These are phyloP conservation scores for Penicillium corylophilum DNA, from an alignment of 2,329 filamentous ascomycete species.

Conservation along the genomic window DNA sequence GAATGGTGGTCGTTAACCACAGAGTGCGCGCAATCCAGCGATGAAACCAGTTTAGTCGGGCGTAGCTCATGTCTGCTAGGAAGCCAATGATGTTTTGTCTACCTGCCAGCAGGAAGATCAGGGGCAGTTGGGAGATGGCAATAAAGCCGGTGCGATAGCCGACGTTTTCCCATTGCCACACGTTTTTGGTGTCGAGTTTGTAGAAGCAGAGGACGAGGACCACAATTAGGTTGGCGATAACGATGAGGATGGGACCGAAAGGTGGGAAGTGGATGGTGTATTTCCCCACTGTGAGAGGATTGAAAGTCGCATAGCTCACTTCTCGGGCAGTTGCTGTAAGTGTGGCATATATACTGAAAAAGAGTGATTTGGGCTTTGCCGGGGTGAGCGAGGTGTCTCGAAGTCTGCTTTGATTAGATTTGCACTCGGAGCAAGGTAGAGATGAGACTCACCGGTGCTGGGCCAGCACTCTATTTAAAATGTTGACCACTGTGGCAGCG, in stretches of 20 bases:
- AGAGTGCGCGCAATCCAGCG: constrained; percentile 53
- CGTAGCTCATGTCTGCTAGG: constrained; percentile 50
- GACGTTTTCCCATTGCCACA: constrained; percentile 55
- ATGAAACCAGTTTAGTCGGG: constrained; percentile 54
- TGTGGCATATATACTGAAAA: constrained; percentile 52
- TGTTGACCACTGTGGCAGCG: constrained; percentile 38
- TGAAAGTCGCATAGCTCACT: constrained; percentile 48
- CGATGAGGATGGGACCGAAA: constrained; percentile 37
- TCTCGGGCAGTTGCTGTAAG: constrained; percentile 56
- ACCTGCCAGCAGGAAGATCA: constrained; percentile 57
- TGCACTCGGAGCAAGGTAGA: neutral
- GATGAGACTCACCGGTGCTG: constrained; percentile 46
- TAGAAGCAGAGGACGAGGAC: constrained; percentile 59
- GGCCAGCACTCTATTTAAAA: constrained; percentile 49
- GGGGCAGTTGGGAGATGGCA: constrained; percentile 53
- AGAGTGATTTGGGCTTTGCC: constrained; percentile 54
- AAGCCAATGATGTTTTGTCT: constrained; percentile 56
- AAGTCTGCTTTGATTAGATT: constrained; percentile 38
- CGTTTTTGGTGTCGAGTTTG: constrained; percentile 50
- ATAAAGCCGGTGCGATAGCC: constrained; percentile 58
- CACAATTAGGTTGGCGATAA: constrained; percentile 48
- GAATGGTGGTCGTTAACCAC: constrained; percentile 54
- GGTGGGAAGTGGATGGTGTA: constrained; percentile 39
- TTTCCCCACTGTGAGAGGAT: constrained; percentile 33
- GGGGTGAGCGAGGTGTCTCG: constrained; percentile 45